Percentiles rank a stretch among this genome's conserved stretches.
These are phyloP conservation scores for Ustilago cynodontis DNA, from an alignment of 1,284 basidiomycete species.

Conservation along the genomic window DNA sequence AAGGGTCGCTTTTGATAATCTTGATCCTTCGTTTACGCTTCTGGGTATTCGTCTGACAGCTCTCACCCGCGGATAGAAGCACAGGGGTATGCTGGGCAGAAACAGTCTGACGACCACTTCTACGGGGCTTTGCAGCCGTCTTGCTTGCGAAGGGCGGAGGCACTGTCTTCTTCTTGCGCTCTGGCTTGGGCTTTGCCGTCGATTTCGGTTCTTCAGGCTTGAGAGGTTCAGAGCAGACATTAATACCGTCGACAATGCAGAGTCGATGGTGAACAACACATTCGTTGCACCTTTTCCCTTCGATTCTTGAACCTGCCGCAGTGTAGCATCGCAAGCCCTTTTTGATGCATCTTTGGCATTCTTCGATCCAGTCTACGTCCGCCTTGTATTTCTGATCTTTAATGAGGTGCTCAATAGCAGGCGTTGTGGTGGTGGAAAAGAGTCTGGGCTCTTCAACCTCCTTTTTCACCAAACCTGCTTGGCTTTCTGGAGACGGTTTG, in stretches of 20 bases:
- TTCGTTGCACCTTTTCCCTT: background rate
- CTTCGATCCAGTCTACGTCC: constrained; percentile 9
- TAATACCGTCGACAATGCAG: constrained; percentile 9
- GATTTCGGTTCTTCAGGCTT: background rate
- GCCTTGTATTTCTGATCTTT: background rate
- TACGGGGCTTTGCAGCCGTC: background rate
- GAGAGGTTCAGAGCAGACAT: background rate
- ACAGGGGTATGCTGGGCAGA: background rate
- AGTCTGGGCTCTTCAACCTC: no score
- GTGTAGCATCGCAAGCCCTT: background rate
- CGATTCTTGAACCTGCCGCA: background rate
- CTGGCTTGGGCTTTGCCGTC: background rate
- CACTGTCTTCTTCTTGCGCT: background rate
- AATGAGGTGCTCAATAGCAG: background rate
- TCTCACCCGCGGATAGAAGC: background rate
- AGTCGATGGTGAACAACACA: background rate
- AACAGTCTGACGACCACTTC: background rate
- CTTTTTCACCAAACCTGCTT: no score
- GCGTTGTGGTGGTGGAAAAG: no score
- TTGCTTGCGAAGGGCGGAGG: background rate
- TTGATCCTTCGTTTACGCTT: background rate
- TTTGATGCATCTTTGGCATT: constrained; percentile 7
- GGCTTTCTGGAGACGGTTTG: no score
- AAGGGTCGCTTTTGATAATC: background rate
- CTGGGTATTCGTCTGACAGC: background rate